phyloP scores from a whole-genome alignment of 2,329 filamentous ascomycete genomes.

The Setomelanomma holmii region DNA sequence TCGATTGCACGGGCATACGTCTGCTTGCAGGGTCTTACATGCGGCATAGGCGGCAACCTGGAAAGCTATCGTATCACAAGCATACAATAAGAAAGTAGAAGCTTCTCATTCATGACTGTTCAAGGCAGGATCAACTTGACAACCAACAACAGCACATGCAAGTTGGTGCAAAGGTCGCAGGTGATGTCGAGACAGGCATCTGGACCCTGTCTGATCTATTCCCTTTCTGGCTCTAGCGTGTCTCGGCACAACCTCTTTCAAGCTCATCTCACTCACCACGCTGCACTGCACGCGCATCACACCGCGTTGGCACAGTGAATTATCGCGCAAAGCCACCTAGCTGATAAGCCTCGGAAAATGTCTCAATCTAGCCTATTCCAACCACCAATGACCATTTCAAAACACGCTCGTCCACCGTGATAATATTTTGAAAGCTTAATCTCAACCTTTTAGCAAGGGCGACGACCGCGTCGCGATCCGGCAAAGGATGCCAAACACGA shows the following conservation, averaged over 20 bases:
- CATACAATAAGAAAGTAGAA: too few species aligned
- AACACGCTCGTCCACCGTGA: background rate
- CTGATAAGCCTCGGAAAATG: background rate
- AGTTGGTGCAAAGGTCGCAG: too few species aligned
- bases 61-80: too few species aligned
- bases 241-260: background rate
- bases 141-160: too few species aligned
- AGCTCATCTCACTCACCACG: background rate
- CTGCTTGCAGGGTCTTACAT: too few species aligned
- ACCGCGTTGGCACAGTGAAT: background rate
- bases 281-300: background rate
- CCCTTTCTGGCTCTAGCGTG: background rate
- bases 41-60: too few species aligned
- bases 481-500: conserved; percentile 11
- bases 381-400: background rate
- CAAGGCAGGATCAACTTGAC: too few species aligned
- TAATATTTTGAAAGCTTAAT: background rate
- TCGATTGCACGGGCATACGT: too few species aligned
- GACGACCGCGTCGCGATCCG: conserved; percentile 2
- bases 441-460: background rate
- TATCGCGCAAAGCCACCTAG: background rate
- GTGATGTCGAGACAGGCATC: background rate
- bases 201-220: background rate
- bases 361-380: background rate
- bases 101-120: too few species aligned